Percentiles rank a stretch among this genome's conserved stretches.
Conservation (phyloP, 2,329 filamentous ascomycete species). For the Fusarium miscanthi region DNA sequence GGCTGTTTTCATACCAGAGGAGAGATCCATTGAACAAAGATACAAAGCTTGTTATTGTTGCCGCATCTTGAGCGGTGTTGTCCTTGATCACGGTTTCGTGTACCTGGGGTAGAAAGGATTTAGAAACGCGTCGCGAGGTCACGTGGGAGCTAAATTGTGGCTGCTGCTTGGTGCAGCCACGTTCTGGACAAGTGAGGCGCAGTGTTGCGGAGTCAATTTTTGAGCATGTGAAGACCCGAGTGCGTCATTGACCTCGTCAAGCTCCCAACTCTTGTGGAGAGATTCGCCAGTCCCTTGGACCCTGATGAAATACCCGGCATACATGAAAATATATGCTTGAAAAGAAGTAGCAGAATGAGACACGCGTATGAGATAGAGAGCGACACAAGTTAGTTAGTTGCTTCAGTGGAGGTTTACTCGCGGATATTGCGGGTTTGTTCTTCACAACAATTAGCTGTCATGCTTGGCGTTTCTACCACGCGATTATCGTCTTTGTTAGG, state of each 20-base stretch:
- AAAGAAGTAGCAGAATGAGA: background rate
- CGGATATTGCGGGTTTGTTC: conserved; percentile 23
- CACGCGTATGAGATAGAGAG: background rate
- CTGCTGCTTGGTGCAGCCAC: background rate
- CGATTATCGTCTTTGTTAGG: conserved; percentile 24
- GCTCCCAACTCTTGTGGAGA: conserved; percentile 17
- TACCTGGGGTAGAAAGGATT: conserved; percentile 1
- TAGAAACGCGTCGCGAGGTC: conserved; percentile 46
- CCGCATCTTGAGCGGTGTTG: background rate
- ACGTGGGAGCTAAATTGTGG: conserved; percentile 37
- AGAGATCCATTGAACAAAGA: conserved; percentile 41
- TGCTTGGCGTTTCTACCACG: conserved; percentile 33
- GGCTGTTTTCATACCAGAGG: conserved; percentile 6
- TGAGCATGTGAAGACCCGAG: conserved; percentile 41
- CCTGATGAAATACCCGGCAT: background rate
- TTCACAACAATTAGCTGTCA: conserved; percentile 23
- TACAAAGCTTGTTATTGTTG: conserved; percentile 1
- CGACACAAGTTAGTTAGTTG: background rate
- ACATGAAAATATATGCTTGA: background rate
- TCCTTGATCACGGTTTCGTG: conserved; percentile 15
- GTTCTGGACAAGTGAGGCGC: conserved; percentile 1
- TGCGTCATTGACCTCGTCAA: conserved; percentile 41
- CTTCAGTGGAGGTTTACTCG: conserved; percentile 4
- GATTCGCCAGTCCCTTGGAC: background rate
- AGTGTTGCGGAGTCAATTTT: conserved; percentile 19